Conservation (phyloP, 495 filamentous ascomycete species). For the Penicillium paxilli region DNA sequence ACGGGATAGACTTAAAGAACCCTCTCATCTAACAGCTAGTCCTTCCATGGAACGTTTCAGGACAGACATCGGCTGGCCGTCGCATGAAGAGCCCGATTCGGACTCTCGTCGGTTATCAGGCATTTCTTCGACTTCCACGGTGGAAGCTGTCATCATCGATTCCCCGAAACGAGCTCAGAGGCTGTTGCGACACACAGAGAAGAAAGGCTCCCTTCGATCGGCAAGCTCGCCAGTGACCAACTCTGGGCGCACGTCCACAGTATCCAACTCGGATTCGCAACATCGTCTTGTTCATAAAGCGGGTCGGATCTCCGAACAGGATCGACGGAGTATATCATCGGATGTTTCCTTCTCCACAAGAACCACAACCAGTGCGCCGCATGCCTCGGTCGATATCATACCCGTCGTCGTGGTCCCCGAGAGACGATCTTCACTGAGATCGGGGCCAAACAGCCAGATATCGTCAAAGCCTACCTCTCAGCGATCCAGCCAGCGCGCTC, state of each 20-base stretch:
- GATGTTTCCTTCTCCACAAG: constrained; percentile 56
- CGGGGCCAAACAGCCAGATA: constrained; percentile 37
- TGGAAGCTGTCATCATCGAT: constrained; percentile 72
- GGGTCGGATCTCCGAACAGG: constrained; percentile 47
- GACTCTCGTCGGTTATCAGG: constrained; percentile 54
- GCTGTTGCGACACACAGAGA: constrained; percentile 67
- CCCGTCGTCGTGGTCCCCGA: constrained; percentile 74
- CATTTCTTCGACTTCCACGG: constrained; percentile 66
- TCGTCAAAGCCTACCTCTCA: constrained; percentile 41
- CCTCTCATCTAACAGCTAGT: constrained; percentile 19
- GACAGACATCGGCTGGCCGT: constrained; percentile 46
- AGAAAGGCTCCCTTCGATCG: constrained; percentile 60
- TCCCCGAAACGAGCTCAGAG: constrained; percentile 50
- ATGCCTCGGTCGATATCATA: constrained; percentile 55
- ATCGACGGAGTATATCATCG: constrained; percentile 59
- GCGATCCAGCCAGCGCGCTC: constrained; percentile 33
- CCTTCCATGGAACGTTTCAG: constrained; percentile 41
- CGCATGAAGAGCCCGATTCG: constrained; percentile 41
- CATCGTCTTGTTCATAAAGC: constrained; percentile 50
- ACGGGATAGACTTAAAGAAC: constrained; percentile 34
- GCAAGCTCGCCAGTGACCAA: constrained; percentile 44
- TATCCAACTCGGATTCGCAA: constrained; percentile 40
- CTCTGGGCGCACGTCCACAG: constrained; percentile 45
- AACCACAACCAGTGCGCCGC: constrained; percentile 45
- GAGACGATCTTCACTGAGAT: constrained; percentile 63